Evolutionary conservation across 1,284 basidiomycete species (phyloP).

Genomic region (Schizophyllum amplum): DNA sequence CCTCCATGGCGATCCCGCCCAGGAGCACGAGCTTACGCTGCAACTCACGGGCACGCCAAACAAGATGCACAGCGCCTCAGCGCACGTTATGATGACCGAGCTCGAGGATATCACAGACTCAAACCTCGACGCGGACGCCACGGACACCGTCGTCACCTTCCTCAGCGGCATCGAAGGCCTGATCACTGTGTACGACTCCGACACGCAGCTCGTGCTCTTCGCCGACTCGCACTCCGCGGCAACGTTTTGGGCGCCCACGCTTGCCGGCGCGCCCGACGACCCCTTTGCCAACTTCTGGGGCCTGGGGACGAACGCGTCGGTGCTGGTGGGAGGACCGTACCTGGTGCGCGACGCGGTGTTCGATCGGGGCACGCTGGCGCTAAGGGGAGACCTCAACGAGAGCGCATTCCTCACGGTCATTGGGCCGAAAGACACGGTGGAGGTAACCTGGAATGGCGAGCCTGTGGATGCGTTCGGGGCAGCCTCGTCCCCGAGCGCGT

Average conservation of each 20-base stretch:
- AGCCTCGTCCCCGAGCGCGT: not conserved
- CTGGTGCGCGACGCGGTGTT: slow-evolving; percentile 43
- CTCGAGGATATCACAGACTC: not conserved
- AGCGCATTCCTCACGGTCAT: slow-evolving; percentile 41
- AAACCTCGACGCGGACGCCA: not conserved
- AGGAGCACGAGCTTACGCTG: slow-evolving; percentile 55
- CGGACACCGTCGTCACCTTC: slow-evolving; percentile 36
- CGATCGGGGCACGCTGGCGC: slow-evolving; percentile 26
- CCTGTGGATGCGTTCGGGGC: slow-evolving; percentile 24
- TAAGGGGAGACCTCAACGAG: slow-evolving; percentile 41
- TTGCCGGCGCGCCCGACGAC: slow-evolving; percentile 22
- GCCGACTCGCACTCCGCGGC: slow-evolving; percentile 55
- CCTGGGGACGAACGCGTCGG: slow-evolving; percentile 40
- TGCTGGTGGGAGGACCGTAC: slow-evolving; percentile 50
- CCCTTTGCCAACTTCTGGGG: slow-evolving; percentile 38
- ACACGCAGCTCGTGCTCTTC: slow-evolving; percentile 56
- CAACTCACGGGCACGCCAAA: slow-evolving; percentile 36
- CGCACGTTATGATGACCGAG: slow-evolving; percentile 7
- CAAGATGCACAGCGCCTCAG: slow-evolving; percentile 21
- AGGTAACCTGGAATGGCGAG: slow-evolving; percentile 66
- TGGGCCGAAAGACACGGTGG: slow-evolving; percentile 38
- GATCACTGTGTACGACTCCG: slow-evolving; percentile 56
- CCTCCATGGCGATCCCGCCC: slow-evolving; percentile 49
- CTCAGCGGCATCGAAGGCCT: slow-evolving; percentile 43
- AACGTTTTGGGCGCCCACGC: slow-evolving; percentile 39